A percentile compares a stretch with the other conserved stretches of the same genome.
Conservation (phyloP, 2,329 filamentous ascomycete species). For the Thielaviopsis punctulata region DNA sequence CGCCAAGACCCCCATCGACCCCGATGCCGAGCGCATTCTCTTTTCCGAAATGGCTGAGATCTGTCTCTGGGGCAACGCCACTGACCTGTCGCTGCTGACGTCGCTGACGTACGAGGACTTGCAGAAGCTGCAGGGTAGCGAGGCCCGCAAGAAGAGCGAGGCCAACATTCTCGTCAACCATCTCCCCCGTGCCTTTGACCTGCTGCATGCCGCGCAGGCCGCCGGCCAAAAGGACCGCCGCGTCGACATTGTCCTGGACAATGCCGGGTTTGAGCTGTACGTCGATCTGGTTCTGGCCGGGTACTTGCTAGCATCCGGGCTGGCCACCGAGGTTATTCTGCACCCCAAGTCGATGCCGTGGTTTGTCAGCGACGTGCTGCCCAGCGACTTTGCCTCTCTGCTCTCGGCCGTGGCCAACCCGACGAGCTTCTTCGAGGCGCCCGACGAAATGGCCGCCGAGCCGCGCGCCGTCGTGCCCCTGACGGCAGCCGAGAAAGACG, state of each 20-base stretch:
- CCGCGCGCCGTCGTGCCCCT: constrained; percentile 27
- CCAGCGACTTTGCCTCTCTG: constrained; percentile 68
- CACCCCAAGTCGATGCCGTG: constrained; percentile 92
- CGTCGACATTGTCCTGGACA: constrained; percentile 91
- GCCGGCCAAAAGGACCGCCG: constrained; percentile 24
- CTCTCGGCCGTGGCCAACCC: constrained; percentile 66
- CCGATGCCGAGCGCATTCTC: constrained; percentile 54
- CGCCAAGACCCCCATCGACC: constrained; percentile 29
- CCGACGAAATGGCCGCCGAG: constrained; percentile 40
- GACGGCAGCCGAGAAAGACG: constrained; percentile 45
- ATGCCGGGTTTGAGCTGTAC: constrained; percentile 92
- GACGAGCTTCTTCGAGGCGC: constrained; percentile 59
- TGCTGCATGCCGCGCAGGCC: constrained; percentile 46
- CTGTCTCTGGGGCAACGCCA: constrained; percentile 93
- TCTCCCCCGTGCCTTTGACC: constrained; percentile 51
- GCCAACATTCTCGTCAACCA: constrained; percentile 88
- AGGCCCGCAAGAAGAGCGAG: constrained; percentile 72
- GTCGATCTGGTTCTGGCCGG: constrained; percentile 86
- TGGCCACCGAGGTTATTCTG: constrained; percentile 74
- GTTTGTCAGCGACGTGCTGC: constrained; percentile 94
- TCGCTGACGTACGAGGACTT: constrained; percentile 89
- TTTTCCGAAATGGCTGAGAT: constrained; percentile 94
- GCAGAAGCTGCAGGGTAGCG: constrained; percentile 81
- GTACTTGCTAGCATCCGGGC: constrained; percentile 66
- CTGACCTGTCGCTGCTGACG: constrained; percentile 79